phyloP scores from a whole-genome alignment of 148 eudicot genomes.

The Vaccinium darrowii region DNA sequence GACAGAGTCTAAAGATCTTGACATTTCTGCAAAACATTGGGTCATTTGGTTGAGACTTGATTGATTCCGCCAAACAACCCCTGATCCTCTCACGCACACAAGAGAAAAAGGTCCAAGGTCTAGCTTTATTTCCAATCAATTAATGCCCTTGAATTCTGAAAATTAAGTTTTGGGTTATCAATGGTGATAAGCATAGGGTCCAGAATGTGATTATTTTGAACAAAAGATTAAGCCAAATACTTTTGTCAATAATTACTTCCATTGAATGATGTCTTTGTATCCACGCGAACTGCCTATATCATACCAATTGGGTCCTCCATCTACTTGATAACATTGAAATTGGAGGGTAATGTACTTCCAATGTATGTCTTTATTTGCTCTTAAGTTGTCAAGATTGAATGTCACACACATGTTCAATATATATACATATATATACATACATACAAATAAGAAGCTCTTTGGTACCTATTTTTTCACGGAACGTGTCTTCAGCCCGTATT shows the following conservation, averaged over 20 bases:
- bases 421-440: too few relatives aligned
- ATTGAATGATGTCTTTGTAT: constrained; percentile 7
- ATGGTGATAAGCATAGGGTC: constrained; percentile 5
- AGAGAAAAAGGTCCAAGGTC: neutral
- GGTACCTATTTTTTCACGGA: neutral
- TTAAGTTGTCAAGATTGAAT: neutral
- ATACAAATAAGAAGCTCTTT: neutral
- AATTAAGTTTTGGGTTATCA: neutral
- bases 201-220: neutral
- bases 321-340: neutral
- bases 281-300: neutral
- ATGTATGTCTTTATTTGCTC: neutral
- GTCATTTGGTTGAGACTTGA: neutral
- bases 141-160: neutral
- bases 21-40: neutral
- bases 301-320: constrained; percentile 14
- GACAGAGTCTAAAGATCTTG: neutral
- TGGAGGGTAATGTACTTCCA: too few relatives aligned
- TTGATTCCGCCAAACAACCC: neutral
- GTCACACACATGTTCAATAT: neutral
- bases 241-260: neutral
- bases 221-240: neutral
- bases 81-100: neutral
- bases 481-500: too few relatives aligned
- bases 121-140: neutral